Conservation (phyloP, 1,139 yeast genomes). For the Pichia cactophila region DNA sequence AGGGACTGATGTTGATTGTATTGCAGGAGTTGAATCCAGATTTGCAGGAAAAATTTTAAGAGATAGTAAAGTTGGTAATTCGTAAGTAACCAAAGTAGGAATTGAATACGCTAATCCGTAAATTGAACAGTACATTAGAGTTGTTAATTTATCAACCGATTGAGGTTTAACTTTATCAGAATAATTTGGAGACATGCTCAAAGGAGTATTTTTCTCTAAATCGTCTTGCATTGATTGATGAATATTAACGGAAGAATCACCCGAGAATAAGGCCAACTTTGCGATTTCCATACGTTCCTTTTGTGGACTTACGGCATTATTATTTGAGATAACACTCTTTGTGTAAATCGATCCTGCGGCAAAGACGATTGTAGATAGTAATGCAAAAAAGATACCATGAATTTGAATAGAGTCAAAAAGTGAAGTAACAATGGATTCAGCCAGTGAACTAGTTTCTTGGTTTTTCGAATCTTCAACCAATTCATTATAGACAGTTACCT, state of each 20-base stretch:
- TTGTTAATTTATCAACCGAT: slow-evolving; percentile 60
- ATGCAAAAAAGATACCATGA: slow-evolving; percentile 43
- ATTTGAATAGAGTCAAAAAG: slow-evolving; percentile 7
- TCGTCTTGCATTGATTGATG: slow-evolving; percentile 2
- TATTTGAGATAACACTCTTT: slow-evolving; percentile 48
- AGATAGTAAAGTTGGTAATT: slow-evolving; percentile 32
- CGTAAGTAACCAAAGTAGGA: slow-evolving; percentile 69
- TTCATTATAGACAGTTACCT: background rate
- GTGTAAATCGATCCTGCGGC: slow-evolving; percentile 89
- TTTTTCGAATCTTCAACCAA: background rate
- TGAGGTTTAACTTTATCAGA: background rate
- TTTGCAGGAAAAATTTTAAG: slow-evolving; percentile 18
- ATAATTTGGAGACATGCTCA: background rate
- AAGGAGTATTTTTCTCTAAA: slow-evolving; percentile 7
- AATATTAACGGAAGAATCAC: background rate
- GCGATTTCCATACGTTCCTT: slow-evolving; percentile 10
- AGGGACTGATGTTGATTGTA: slow-evolving; percentile 7
- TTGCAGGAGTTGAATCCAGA: slow-evolving; percentile 1
- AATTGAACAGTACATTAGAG: slow-evolving; percentile 73
- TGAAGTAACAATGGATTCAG: background rate
- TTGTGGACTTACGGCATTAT: background rate
- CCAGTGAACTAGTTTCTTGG: background rate
- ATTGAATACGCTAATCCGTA: slow-evolving; percentile 70
- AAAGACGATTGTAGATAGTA: slow-evolving; percentile 70
- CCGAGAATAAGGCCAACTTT: slow-evolving; percentile 9